Base-by-base conservation (phyloP, 2,329 filamentous ascomycete species). In the Madurella mycetomatis region DNA sequence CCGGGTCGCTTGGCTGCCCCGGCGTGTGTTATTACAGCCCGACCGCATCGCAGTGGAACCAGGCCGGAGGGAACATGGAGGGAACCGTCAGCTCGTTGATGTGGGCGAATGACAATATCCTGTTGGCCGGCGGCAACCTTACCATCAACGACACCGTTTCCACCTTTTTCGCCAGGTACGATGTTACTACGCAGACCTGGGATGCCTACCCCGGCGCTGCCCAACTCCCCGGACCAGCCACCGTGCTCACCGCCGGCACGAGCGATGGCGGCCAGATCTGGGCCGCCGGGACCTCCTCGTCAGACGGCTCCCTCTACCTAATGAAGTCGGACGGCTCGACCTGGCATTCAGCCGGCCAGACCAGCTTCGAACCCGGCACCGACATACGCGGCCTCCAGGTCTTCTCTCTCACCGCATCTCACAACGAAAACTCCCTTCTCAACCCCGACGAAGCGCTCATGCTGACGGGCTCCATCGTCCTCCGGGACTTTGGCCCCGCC, bases 1-100 rank as follows among this genome's bases (percentile, higher is more conserved):
- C 91, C 16, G 94, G 94, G 30, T 86, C 87, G 4, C 79, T 97
- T 31, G 85, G 83, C 41, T 99, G 94, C 67, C 84, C 87, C 3
- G 85, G 83, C 45, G 81, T 99, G 19, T 99, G 94, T 71, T 76
- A 87, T 55, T 95, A 88, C 72, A 85, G 87, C 66, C 83, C 85
- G 2, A 74, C 81, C 8, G 78, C 79, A 4, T 80, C 79, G 13
- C 86, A 92, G 64, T 99, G 92, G 92, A 87, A 80, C 64, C 82
- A 87, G 39, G 88, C 91, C 13, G 91, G 90, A 9, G 82, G 80
- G 43, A 85, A 82, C 53, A 71, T 97, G 15, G 75, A 74, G 46
- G 92, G 94, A 5, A 80, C 78, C 18, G 87, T 92, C 39, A 79
- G 85, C 55, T 74, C 81, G 25, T 80, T 97, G 71, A 75, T 85